Conservation (phyloP, 495 filamentous ascomycete species). For the Aspergillus conjunctus region DNA sequence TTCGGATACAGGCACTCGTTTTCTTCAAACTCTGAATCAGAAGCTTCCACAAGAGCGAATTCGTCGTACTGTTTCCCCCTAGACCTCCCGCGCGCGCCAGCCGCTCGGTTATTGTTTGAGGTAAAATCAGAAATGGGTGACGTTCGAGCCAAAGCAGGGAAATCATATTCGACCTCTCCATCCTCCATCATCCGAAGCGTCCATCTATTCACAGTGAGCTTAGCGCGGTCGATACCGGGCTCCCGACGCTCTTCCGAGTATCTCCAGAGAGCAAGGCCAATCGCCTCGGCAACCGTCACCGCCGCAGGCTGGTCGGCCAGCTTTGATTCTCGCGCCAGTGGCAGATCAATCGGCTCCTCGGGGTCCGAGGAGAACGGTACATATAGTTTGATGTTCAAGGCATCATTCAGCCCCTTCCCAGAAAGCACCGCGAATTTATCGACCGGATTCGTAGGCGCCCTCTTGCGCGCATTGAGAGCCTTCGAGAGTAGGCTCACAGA, state of each 20-base stretch:
- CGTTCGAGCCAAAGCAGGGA: conserved; percentile 79
- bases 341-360: conserved; percentile 72
- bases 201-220: conserved; percentile 89
- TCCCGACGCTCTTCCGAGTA: conserved; percentile 81
- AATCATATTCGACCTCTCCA: conserved; percentile 94
- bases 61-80: conserved; percentile 88
- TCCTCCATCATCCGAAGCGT: conserved; percentile 92
- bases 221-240: conserved; percentile 66
- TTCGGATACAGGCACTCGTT: conserved; percentile 76
- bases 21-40: conserved; percentile 72
- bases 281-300: conserved; percentile 85
- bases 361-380: conserved; percentile 76
- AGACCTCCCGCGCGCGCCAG: conserved; percentile 64
- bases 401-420: conserved; percentile 80
- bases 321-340: conserved; percentile 74
- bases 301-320: conserved; percentile 64
- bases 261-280: conserved; percentile 84
- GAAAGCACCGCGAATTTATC: conserved; percentile 84
- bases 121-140: conserved; percentile 83
- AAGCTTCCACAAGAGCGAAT: conserved; percentile 86
- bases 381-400: conserved; percentile 83
- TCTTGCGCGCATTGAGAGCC: conserved; percentile 75
- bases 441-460: conserved; percentile 78
- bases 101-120: conserved; percentile 78
- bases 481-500: conserved; percentile 73